Percentiles rank a stretch among this genome's conserved stretches.
These are phyloP conservation scores for Solanum tarijense DNA, from an alignment of 257 asterid genomes.

Conservation along the genomic window DNA sequence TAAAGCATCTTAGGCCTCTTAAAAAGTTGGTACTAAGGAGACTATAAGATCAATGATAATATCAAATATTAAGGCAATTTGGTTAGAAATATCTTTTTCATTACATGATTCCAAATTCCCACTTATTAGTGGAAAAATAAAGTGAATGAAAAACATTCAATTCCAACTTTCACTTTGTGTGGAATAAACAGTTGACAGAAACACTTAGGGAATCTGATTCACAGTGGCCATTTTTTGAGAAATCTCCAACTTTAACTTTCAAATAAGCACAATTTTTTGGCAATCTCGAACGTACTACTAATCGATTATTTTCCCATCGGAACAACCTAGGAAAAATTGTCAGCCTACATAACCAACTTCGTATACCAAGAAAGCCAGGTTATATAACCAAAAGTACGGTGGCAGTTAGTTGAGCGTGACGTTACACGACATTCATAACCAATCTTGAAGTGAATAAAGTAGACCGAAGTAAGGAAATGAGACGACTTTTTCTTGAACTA, in stretches of 20 bases:
- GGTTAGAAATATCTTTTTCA: background rate
- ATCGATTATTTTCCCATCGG: background rate
- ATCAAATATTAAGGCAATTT: background rate
- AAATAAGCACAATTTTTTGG: background rate
- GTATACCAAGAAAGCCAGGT: background rate
- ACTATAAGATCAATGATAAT: background rate
- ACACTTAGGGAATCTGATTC: background rate
- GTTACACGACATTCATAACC: background rate
- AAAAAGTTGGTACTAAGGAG: background rate
- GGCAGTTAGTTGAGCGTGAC: background rate
- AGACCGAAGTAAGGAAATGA: background rate
- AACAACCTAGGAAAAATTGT: background rate
- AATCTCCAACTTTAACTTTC: background rate
- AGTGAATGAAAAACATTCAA: background rate
- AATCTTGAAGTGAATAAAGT: background rate
- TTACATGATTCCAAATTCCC: background rate
- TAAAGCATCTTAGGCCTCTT: background rate
- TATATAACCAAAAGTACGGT: background rate
- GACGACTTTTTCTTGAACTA: background rate
- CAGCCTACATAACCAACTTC: constrained; percentile 3
- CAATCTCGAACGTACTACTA: background rate
- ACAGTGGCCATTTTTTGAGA: background rate
- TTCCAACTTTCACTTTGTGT: background rate
- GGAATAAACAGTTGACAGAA: background rate
- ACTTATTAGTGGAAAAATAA: background rate